These are phyloP conservation scores for Suillus spraguei DNA, from an alignment of 768 basidiomycete species.

Conservation along the genomic window DNA sequence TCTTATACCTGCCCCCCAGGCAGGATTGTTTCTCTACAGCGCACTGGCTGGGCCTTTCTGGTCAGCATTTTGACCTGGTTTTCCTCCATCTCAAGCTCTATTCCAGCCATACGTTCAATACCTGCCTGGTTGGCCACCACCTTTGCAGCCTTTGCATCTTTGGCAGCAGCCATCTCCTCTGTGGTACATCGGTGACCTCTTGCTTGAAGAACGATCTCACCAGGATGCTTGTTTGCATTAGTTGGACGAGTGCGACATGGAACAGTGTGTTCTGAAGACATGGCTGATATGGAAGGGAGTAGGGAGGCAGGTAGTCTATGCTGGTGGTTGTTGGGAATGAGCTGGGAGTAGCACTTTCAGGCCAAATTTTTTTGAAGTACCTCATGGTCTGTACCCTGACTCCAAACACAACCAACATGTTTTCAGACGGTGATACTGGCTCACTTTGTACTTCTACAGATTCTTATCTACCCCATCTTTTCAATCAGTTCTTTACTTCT, in stretches of 20 bases:
- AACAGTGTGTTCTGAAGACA: neutral
- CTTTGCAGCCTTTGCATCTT: constrained; percentile 6
- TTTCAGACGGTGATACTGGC: neutral
- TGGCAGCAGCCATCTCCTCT: constrained; percentile 13
- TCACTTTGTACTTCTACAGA: neutral
- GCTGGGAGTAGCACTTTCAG: neutral
- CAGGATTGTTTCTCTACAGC: no score
- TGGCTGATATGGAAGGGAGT: neutral
- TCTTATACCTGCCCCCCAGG: no score
- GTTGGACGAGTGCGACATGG: neutral
- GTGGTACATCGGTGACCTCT: constrained; percentile 7
- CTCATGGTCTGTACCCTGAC: neutral
- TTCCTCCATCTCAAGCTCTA: constrained; percentile 11
- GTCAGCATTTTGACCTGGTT: neutral
- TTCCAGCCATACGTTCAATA: neutral
- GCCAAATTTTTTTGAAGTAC: neutral
- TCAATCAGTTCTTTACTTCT: neutral
- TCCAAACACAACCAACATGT: constrained; percentile 1
- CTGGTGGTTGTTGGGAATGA: neutral
- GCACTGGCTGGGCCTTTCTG: neutral
- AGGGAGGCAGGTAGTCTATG: no score
- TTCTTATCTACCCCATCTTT: neutral
- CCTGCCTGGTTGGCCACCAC: neutral
- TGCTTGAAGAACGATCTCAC: constrained; percentile 5
- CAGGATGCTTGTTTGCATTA: constrained; percentile 13